Evolutionary conservation across 495 filamentous ascomycete species (phyloP).

Genomic region (Geopyxis carbonaria): DNA sequence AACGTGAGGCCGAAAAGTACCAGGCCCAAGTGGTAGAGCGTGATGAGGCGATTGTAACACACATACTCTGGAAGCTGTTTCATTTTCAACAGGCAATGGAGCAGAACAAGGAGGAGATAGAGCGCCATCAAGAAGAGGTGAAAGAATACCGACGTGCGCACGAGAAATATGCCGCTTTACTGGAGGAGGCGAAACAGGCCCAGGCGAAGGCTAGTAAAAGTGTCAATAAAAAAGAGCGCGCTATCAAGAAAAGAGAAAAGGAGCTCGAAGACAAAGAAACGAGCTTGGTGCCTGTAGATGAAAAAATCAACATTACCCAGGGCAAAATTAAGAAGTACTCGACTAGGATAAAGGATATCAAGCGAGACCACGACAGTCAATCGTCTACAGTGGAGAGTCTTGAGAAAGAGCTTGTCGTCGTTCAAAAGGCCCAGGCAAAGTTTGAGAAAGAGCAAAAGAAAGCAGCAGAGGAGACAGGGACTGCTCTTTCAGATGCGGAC

Average conservation of each 20-base stretch:
- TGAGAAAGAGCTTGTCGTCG: slow-evolving; percentile 60
- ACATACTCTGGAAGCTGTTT: slow-evolving; percentile 92
- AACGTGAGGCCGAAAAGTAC: slow-evolving; percentile 86
- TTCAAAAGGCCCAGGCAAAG: slow-evolving; percentile 76
- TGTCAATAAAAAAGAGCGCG: slow-evolving; percentile 62
- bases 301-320: slow-evolving; percentile 73
- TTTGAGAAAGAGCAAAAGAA: slow-evolving; percentile 81
- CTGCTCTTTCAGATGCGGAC: slow-evolving; percentile 68
- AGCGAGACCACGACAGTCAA: slow-evolving; percentile 59
- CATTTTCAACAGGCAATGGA: slow-evolving; percentile 90
- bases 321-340: slow-evolving; percentile 49
- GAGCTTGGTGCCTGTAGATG: slow-evolving; percentile 69
- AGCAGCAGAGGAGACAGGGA: slow-evolving; percentile 64
- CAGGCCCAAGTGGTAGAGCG: slow-evolving; percentile 73
- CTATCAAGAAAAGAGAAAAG: slow-evolving; percentile 70
- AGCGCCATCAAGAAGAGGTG: slow-evolving; percentile 85
- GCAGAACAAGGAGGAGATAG: slow-evolving; percentile 74
- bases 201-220: slow-evolving; percentile 64
- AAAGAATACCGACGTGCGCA: slow-evolving; percentile 83
- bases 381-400: slow-evolving; percentile 45
- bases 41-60: slow-evolving; percentile 82
- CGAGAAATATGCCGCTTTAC: slow-evolving; percentile 62
- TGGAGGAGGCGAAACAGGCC: slow-evolving; percentile 75
- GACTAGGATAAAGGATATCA: slow-evolving; percentile 49
- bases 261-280: slow-evolving; percentile 77